Evolutionary conservation across 2,329 filamentous ascomycete species (phyloP).

Genomic region (Ophiocordyceps sinensis): DNA sequence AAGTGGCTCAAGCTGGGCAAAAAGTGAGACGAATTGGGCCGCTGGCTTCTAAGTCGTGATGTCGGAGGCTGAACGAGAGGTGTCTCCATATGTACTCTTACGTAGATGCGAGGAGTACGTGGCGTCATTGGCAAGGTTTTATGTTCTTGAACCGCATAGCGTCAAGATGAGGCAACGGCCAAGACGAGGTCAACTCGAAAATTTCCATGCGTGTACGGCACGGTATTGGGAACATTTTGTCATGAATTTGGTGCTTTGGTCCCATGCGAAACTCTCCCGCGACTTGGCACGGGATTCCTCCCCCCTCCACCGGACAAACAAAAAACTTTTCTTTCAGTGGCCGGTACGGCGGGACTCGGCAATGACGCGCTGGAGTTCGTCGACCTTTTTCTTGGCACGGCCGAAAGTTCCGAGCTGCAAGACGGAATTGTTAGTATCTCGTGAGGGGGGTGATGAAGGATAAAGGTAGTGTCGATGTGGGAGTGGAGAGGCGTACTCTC

Average conservation of each 20-base stretch:
- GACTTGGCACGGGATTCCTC: background rate
- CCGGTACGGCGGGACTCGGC: slow-evolving; percentile 69
- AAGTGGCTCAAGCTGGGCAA: slow-evolving; percentile 65
- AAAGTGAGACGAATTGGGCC: slow-evolving; percentile 34
- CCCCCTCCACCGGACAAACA: background rate
- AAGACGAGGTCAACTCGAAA: too few relatives aligned
- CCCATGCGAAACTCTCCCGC: slow-evolving; percentile 16
- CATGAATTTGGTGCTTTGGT: slow-evolving; percentile 21
- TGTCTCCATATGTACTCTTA: too few relatives aligned
- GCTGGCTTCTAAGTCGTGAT: too few relatives aligned
- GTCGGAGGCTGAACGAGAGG: too few relatives aligned
- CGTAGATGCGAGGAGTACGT: too few relatives aligned
- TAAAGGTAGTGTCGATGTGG: background rate
- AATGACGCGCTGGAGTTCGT: slow-evolving; percentile 96
- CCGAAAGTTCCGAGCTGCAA: slow-evolving; percentile 88
- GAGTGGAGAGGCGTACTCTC: slow-evolving; percentile 53
- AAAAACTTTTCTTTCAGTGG: slow-evolving; percentile 32
- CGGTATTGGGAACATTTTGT: slow-evolving; percentile 1
- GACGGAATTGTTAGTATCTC: background rate
- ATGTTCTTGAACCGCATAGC: too few relatives aligned
- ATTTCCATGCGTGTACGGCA: too few relatives aligned
- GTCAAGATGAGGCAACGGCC: too few relatives aligned
- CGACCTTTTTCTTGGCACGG: slow-evolving; percentile 98
- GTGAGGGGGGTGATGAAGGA: background rate
- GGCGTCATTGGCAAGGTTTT: too few relatives aligned